Base-by-base conservation (phyloP, 768 basidiomycete genomes). In the Imleria badia region DNA sequence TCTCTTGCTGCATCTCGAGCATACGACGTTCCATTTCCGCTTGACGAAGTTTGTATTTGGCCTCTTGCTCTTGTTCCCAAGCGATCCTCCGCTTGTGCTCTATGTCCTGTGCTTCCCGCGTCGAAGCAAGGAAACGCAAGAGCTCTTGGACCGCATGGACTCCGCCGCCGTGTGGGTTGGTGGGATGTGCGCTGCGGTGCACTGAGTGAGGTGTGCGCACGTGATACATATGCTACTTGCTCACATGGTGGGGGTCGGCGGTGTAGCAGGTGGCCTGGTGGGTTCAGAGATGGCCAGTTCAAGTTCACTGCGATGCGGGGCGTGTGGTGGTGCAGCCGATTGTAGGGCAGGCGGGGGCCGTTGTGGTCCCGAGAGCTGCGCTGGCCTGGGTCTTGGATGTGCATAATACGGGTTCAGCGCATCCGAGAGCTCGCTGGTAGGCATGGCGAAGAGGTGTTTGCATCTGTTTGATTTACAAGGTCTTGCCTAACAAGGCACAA, bases 21-120 rank as follows among this genome's bases (percentile, higher is more conserved):
- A 89, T 74, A 45, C 77, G 77, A 20, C 75, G 72, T 61, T 87
- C 83, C 74, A 81, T 79, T 63, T 86, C 82, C 26, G 78, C 80
- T 54, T 86, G 81, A 43, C 75, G 69, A 58, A 82, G 79, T 14
- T 69, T 60, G 47, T 75, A 77, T 61, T 78, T 85, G 11, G 78
- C 78, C 71, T 89, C 89, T 56, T 87, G 84, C 53, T 85, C 83
- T 59, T 79, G 75, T 61, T 91, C 89, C 87, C 89, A 90, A 35
- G 74, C 79, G 9, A 78, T 51, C 45, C 87, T 75, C 19, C 89
- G 77, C 58, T 74, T 80, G 36, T 75, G 72, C 58, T 90, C 89
- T 17, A 72, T 75, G 47, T 86, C 84, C 42, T 84, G 81, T 0
- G 82, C 80, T 31, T 87, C 80, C 58, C 76, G 77, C 1, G 82